These are phyloP conservation scores for Xylaria telfairii DNA, from an alignment of 495 filamentous ascomycete species.

Conservation along the genomic window DNA sequence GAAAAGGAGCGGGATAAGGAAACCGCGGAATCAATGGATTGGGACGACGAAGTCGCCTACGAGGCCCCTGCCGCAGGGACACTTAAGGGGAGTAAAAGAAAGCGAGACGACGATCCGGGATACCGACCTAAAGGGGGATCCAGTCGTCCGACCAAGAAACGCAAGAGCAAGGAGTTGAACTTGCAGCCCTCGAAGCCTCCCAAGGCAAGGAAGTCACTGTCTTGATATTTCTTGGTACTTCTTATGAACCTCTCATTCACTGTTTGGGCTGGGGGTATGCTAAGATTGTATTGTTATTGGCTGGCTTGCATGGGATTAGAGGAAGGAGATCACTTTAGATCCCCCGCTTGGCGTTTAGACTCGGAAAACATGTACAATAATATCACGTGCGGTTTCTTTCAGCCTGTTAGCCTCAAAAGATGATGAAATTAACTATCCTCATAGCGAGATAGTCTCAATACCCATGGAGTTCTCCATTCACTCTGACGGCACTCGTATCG, in stretches of 20 bases:
- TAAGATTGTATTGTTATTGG: conserved; percentile 20
- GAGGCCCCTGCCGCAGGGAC: conserved; percentile 29
- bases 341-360: conserved; percentile 19
- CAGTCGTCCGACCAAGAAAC: conserved; percentile 68
- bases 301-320: conserved; percentile 15
- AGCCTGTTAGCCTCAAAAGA: not conserved
- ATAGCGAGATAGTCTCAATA: not conserved
- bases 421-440: not conserved
- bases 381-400: not conserved
- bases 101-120: conserved; percentile 69
- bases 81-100: conserved; percentile 56
- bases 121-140: conserved; percentile 71
- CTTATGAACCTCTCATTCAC: not conserved
- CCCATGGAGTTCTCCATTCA: not conserved
- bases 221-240: conserved; percentile 10
- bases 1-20: conserved; percentile 42
- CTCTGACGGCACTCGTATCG: not conserved
- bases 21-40: conserved; percentile 45
- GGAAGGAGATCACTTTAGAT: not conserved
- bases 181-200: conserved; percentile 29
- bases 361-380: conserved; percentile 16
- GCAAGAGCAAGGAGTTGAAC: conserved; percentile 48
- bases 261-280: not conserved
- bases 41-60: conserved; percentile 58
- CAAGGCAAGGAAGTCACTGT: conserved; percentile 32